These are phyloP conservation scores for Malus sylvestris DNA, from an alignment of 306 rosid species.

Conservation along the genomic window DNA sequence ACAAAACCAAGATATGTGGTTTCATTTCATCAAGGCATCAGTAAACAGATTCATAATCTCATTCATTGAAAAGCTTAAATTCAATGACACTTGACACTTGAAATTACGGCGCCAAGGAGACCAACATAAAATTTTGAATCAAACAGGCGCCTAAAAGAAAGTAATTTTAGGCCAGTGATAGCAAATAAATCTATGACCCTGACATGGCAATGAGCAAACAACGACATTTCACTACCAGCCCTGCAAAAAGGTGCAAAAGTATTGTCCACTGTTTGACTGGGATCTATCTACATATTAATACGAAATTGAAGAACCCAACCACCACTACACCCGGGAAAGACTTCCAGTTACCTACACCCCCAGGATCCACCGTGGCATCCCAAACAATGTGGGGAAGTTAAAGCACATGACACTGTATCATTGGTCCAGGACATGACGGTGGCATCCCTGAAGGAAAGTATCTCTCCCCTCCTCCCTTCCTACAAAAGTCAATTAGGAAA, in stretches of 20 bases:
- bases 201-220: conserved; percentile 27
- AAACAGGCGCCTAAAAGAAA: conserved; percentile 14
- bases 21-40: not conserved
- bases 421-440: not conserved
- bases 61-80: not conserved
- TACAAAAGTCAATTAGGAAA: conserved; percentile 16
- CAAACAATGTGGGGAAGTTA: not conserved
- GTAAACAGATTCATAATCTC: not conserved
- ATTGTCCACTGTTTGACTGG: not conserved
- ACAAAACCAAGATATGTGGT: not conserved
- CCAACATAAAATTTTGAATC: conserved; percentile 18
- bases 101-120: conserved; percentile 23
- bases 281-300: not conserved
- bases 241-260: not conserved
- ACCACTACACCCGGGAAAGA: not conserved
- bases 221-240: conserved; percentile 24
- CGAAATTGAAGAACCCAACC: conserved; percentile 20
- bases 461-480: not conserved
- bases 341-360: not conserved
- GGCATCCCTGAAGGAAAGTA: not conserved
- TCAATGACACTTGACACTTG: not conserved
- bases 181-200: conserved; percentile 8
- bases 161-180: not conserved
- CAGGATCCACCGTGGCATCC: not conserved
- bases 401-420: not conserved